Base-by-base conservation (phyloP, 1,284 basidiomycete genomes). In the Ustilago nuda region DNA sequence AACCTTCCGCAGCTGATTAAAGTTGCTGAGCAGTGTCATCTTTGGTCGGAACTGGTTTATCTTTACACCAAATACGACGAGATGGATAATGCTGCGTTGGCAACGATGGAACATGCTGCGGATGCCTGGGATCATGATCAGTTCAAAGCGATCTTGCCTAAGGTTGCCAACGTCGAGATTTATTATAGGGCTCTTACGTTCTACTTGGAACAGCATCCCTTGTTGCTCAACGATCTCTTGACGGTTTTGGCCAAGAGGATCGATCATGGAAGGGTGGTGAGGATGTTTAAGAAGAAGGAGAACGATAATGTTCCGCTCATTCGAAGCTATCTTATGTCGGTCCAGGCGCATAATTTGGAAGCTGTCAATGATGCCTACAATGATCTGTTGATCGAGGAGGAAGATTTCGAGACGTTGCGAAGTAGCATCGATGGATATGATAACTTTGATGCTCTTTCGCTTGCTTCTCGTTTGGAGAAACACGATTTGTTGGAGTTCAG, bases 51-150 rank as follows among this genome's bases (percentile, higher is more conserved):
- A 86, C 90, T 98, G 19, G 96, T 99, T 53, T 99, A 95, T 90
- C 88, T 98, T 59, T 98, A 98, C 88, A 92, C 98, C 88, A 97
- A 97, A 87, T 99, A 99, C 84, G 96, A 97, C 85, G 92, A 94
- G 89, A 94, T 92, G 57, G 94, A 97, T 86, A 97, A 97, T 83
- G 94, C 95, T n/a, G 93, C 94, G 39, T 88, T 97, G 74, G 93
- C 94, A 3, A 98, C 98, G 93, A 98, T 99, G 87, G 97, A 99
- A 87, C 92, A 95, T 54, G 93, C 96, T 2, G 90, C 94, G 32
- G 95, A 98, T 87, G 94, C 95, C 62, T 99, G 95, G 95, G 95
- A 99, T 75, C 96, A 99, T 88, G 96, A 94, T 84, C 95, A 98
- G 87, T 99, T 99, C 91, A 80, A 85, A 61, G 67, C 74, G 30